phyloP scores from a whole-genome alignment of 176 grass and related monocot genomes.

The Pontederia paniculata region DNA sequence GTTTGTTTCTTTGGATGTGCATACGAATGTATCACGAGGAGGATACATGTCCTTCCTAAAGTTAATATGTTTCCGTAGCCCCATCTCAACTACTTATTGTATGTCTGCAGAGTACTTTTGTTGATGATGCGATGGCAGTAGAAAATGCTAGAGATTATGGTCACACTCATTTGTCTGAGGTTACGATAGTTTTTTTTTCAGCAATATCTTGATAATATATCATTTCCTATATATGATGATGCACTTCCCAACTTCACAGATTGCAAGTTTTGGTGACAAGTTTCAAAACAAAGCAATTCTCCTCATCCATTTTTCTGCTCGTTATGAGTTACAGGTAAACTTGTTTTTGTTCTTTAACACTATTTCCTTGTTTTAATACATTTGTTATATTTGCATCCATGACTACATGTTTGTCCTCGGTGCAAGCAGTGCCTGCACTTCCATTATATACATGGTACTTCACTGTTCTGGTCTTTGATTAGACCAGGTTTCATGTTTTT shows the following conservation, averaged over 20 bases:
- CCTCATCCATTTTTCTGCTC: slow-evolving; percentile 83
- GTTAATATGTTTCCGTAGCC: not conserved
- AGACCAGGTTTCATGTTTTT: too few species aligned
- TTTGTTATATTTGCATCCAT: not conserved
- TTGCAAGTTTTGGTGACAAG: slow-evolving; percentile 39
- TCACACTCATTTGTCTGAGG: slow-evolving; percentile 78
- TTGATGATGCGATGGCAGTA: slow-evolving; percentile 53
- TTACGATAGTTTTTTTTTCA: slow-evolving; percentile 15
- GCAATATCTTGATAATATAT: slow-evolving; percentile 9
- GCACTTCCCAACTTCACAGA: slow-evolving; percentile 26
- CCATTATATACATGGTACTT: too few species aligned
- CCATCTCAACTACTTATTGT: not conserved
- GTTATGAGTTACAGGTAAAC: slow-evolving; percentile 59
- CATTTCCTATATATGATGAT: not conserved
- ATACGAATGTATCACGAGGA: too few species aligned
- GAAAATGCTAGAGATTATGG: slow-evolving; percentile 79
- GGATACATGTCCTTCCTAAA: not conserved
- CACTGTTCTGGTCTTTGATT: too few species aligned
- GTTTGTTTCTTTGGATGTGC: too few species aligned
- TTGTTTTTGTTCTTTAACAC: not conserved
- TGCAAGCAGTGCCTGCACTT: not conserved
- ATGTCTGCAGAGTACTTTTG: slow-evolving; percentile 66
- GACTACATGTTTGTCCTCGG: not conserved
- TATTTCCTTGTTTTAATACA: not conserved
- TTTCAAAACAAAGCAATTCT: slow-evolving; percentile 80